Evolutionary conservation across 2,329 filamentous ascomycete species (phyloP).

Genomic region (Aspergillus hiratsukae): DNA sequence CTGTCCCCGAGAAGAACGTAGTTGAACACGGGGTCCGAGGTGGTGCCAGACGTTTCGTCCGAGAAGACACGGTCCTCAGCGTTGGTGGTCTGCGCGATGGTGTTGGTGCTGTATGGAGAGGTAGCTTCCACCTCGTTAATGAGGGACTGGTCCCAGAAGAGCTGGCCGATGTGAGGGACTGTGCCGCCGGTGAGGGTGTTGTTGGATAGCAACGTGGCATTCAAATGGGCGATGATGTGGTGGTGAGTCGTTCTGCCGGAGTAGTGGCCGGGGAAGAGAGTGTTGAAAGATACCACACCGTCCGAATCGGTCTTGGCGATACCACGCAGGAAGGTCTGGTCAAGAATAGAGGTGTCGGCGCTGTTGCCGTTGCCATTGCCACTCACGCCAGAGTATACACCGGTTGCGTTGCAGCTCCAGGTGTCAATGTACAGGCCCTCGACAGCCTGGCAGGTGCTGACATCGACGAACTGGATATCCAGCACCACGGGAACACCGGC

Average conservation of each 20-base stretch:
- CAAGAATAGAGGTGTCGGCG: conserved; percentile 25
- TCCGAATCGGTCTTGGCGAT: conserved; percentile 39
- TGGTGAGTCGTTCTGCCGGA: conserved; percentile 30
- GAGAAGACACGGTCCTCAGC: conserved; percentile 10
- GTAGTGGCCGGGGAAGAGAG: conserved; percentile 45
- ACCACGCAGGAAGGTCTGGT: conserved; percentile 42
- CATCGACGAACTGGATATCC: conserved; percentile 39
- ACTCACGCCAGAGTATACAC: conserved; percentile 27
- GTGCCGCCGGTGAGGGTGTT: conserved; percentile 42
- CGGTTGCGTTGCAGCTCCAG: conserved; percentile 34
- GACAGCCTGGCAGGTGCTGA: conserved; percentile 38
- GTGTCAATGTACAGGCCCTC: conserved; percentile 30
- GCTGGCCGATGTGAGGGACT: conserved; percentile 57
- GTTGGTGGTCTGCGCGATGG: conserved; percentile 10
- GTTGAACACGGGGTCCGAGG: conserved; percentile 12
- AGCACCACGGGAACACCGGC: conserved; percentile 34
- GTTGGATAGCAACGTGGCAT: conserved; percentile 25
- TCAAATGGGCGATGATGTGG: conserved; percentile 28
- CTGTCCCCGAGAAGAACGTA: conserved; percentile 12
- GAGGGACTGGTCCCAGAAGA: conserved; percentile 58
- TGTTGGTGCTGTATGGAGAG: conserved; percentile 29
- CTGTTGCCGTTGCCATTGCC: conserved; percentile 25
- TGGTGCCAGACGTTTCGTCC: conserved; percentile 10
- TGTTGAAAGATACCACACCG: conserved; percentile 40
- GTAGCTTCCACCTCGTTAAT: conserved; percentile 46